Evolutionary conservation across 2,329 filamentous ascomycete genomes (phyloP), one percentile per base, ranked within the genome.

Genomic region (Cladorrhinum sp.): DNA sequence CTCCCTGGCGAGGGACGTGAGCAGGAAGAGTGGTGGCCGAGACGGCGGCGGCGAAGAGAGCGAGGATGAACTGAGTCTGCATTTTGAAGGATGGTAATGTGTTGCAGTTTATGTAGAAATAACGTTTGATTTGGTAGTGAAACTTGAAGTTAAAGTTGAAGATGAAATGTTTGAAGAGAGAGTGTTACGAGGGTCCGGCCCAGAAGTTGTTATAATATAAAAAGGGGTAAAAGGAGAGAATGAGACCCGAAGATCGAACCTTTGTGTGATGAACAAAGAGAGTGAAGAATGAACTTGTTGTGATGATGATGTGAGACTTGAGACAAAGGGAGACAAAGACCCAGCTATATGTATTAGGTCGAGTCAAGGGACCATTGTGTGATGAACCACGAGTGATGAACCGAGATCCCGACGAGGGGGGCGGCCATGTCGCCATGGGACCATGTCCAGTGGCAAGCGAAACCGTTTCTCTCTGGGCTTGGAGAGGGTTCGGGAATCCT

Each of bases 31-130:
- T 46, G 36, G 42, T 28, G 23, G 55, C 57, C 7, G 58, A 62
- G 36, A 57, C 57, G 49, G 55, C 58, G 58, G 58, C 24, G 30
- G 58, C 46, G 30, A 62, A 24, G 50, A 62, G 58, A 24, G 56
- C 28, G 49, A 62, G 9, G 55, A 64, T 46, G 39, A 59, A 48
- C 6, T 55, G 21, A 39, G 60, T 51, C 23, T 62, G 60, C 60
- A 62, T 64, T 23, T 49, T 52, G 49, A 60, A 55, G 10, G 46
- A 21, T 49, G 10, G 46, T 21, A 55, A 55, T 39, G 42, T 51
- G 50, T 53, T 36, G 52, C n/a, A 36, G n/a, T n/a, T n/a, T n/a
- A n/a, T n/a, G 33, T 39, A 24, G 42, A 12, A 21, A 33, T 46
- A 26, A 39, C n/a, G n/a, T n/a, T 33, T 36, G 36, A 54, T 21